A percentile compares a stretch with the other conserved stretches of the same genome.
Evolutionary conservation across 352 stramenopile genomes (phyloP).

Genomic region (Detonula confervacea): DNA sequence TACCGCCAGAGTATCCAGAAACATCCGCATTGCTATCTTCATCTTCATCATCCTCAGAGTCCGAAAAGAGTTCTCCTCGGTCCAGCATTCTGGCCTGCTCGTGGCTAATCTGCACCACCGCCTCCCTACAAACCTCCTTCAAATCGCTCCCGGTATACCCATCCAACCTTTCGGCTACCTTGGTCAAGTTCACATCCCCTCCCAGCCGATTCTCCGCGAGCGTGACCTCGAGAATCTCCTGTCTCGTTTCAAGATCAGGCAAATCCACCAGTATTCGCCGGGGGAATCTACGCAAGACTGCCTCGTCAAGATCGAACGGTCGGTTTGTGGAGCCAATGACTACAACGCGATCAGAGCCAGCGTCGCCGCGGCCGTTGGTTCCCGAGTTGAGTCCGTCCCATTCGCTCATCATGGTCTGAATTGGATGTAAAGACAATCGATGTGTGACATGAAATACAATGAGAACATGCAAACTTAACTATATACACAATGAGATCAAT

Average conservation of each 20-base stretch:
- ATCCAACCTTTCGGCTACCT: constrained; percentile 85
- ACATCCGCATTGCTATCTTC: too few relatives aligned
- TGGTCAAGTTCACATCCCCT: constrained; percentile 85
- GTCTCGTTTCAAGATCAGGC: constrained; percentile 86
- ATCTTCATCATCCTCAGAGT: constrained; percentile 58
- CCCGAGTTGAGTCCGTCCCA: constrained; percentile 90
- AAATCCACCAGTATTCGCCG: constrained; percentile 90
- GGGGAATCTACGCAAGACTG: constrained; percentile 89
- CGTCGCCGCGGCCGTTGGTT: constrained; percentile 82
- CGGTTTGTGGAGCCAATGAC: constrained; percentile 91
- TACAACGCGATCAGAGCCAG: constrained; percentile 85
- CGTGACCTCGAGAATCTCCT: constrained; percentile 88
- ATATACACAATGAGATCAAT: background rate
- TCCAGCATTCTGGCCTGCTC: constrained; percentile 87
- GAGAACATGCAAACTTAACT: background rate
- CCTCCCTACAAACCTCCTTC: constrained; percentile 89
- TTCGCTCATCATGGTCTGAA: constrained; percentile 85
- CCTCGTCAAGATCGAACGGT: constrained; percentile 91
- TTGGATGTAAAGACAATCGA: constrained; percentile 2
- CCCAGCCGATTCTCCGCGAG: constrained; percentile 88
- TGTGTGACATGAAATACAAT: constrained; percentile 2
- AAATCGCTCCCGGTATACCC: constrained; percentile 90
- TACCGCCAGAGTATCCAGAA: too few relatives aligned
- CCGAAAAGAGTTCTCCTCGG: constrained; percentile 71
- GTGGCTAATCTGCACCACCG: constrained; percentile 89